These are phyloP conservation scores for Bipolaris cookei DNA, from an alignment of 2,329 filamentous ascomycete genomes.

Conservation along the genomic window DNA sequence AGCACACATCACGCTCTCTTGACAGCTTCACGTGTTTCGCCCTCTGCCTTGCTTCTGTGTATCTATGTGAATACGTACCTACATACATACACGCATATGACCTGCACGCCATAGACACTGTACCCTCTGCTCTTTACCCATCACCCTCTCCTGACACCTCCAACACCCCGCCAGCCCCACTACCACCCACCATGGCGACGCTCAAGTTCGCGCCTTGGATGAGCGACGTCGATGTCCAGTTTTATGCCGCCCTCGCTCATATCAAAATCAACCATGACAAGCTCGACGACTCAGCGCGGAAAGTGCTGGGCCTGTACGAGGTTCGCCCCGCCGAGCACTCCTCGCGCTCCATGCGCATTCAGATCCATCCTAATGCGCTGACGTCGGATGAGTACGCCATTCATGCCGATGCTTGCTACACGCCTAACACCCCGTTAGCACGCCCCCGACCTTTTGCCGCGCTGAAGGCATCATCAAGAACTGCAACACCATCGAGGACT, in stretches of 20 bases:
- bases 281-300: constrained; percentile 89
- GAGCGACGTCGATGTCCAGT: constrained; percentile 93
- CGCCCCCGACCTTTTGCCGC: constrained; percentile 64
- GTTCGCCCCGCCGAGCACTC: constrained; percentile 73
- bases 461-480: constrained; percentile 96
- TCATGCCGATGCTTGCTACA: neutral
- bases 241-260: constrained; percentile 90
- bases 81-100: constrained; percentile 19
- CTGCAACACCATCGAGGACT: constrained; percentile 94
- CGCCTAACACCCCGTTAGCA: constrained; percentile 30
- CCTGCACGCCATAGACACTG: constrained; percentile 17
- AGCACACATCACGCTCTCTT: constrained; percentile 29
- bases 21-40: constrained; percentile 32
- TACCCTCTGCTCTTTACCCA: neutral
- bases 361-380: constrained; percentile 85
- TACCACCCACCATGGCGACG: constrained; percentile 44
- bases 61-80: too few species aligned
- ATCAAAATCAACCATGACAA: constrained; percentile 97
- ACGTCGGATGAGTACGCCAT: constrained; percentile 77
- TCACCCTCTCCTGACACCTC: constrained; percentile 2
- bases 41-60: constrained; percentile 12
- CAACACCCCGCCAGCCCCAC: constrained; percentile 3
- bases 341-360: constrained; percentile 83
- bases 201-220: constrained; percentile 86
- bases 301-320: constrained; percentile 87